Base-by-base conservation (phyloP, 352 stramenopile genomes). In the Pythium myriotylum region DNA sequence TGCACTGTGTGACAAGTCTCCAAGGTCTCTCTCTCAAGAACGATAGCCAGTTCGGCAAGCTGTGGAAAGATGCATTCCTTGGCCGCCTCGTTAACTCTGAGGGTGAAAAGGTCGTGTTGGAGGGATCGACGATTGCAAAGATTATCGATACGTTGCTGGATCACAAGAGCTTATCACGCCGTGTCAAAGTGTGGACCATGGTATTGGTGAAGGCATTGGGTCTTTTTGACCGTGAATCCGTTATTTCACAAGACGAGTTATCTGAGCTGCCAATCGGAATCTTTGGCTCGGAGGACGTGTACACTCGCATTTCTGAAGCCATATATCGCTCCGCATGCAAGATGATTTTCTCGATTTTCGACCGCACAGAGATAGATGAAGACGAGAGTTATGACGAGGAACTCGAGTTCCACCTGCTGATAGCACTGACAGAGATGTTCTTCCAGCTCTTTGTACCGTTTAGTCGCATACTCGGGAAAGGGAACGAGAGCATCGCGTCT, bases 341-440 rank as follows among this genome's bases (percentile, higher is more conserved):
- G 47, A 72, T 90, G 33, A 65, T 83, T 16, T 90, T 90, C 46
- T 83, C 70, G 26, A 84, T 90, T 32, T 88, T 87, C 49, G 81
- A 90, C 29, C 78, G 78, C 24, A 86, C 72, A 0, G 76, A 88
- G 33, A 76, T 87, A 4, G 81, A 90, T 47, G 80, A 90, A 50
- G 81, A 88, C 26, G 81, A 91, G 35, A 81, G 73, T 35, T 89
- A 86, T 58, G 81, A 91, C 27, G 81, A 91, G 65, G 79, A 91
- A 53, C 76, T 88, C 42, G 81, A 89, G 65, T 86, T 86, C 37
- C 75, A 88, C 19, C 57, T 88, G 10, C 60, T 88, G 23, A 80
- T 86, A 29, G 74, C 79, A 13, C 45, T 89, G 12, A 72, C 74
- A 3, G 79, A 88, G 51, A 59, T 87, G 2, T 81, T 88, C 22